A percentile compares a stretch with the other conserved stretches of the same genome.
Evolutionary conservation across 1,284 basidiomycete species (phyloP).

Genomic region (Ganoderma resinaceum): DNA sequence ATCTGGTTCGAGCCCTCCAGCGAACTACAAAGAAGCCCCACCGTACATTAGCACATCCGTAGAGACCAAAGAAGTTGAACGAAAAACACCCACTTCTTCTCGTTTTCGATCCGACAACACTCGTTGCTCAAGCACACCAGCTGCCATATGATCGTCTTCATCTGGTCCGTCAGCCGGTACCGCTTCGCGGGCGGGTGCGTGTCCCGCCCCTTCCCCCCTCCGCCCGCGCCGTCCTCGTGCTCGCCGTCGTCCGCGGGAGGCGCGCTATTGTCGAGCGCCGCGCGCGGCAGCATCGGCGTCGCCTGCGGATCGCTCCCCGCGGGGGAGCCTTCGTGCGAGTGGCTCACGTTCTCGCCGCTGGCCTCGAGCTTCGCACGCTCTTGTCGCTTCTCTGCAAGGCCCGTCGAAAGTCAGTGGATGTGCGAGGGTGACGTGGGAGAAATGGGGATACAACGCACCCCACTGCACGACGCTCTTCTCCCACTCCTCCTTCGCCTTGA

Average conservation of each 20-base stretch:
- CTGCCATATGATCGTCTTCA: conserved; percentile 81
- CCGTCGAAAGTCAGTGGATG: not conserved
- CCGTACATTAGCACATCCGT: conserved; percentile 11
- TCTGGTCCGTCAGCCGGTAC: conserved; percentile 76
- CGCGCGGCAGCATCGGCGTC: conserved; percentile 32
- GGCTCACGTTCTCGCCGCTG: conserved; percentile 35
- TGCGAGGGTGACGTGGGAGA: conserved; percentile 1
- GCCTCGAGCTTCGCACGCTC: conserved; percentile 50
- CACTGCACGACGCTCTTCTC: conserved; percentile 68
- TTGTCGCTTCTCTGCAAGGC: conserved; percentile 61
- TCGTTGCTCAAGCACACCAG: conserved; percentile 83
- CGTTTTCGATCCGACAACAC: conserved; percentile 80
- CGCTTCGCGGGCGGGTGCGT: conserved; percentile 72
- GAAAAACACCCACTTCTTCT: conserved; percentile 72
- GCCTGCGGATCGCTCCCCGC: conserved; percentile 34
- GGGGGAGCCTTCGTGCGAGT: conserved; percentile 47
- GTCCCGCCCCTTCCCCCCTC: conserved; percentile 43
- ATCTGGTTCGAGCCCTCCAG: conserved; percentile 71
- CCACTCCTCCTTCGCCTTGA: conserved; percentile 76
- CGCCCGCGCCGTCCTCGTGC: conserved; percentile 38
- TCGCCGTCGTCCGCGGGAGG: conserved; percentile 36
- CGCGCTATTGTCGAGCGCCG: conserved; percentile 23
- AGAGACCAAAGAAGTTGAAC: too few relatives aligned
- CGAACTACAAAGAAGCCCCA: conserved; percentile 45
- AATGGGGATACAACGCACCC: conserved; percentile 53